phyloP scores from a whole-genome alignment of 75 land plant genomes.

The Selaginella tamariscina region DNA sequence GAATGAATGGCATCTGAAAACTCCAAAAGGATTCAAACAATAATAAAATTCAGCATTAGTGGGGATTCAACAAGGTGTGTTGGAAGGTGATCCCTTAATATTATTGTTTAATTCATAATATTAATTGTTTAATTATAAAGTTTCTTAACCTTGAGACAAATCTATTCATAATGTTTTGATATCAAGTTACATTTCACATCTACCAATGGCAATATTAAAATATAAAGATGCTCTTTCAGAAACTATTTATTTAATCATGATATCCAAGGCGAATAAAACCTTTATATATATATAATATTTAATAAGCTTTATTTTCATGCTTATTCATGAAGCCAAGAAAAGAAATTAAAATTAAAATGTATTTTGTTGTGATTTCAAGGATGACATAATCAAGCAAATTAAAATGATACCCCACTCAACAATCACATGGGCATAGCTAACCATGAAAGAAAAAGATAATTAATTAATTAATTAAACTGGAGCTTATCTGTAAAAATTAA shows the following conservation, averaged over 20 bases:
- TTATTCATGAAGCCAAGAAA: no score
- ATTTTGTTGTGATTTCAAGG: no score
- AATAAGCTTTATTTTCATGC: no score
- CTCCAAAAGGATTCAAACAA: not conserved
- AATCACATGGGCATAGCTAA: no score
- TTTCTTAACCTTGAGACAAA: not conserved
- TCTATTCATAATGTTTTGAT: not conserved
- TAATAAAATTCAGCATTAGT: not conserved
- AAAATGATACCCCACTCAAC: no score
- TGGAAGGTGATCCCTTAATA: not conserved
- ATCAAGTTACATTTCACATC: constrained; percentile 1
- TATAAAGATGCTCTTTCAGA: not conserved
- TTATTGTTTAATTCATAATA: not conserved
- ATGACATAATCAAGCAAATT: no score
- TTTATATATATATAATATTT: no score
- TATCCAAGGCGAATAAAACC: no score
- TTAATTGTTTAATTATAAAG: not conserved
- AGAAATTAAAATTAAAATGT: no score
- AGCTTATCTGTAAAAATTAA: not conserved
- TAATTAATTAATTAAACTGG: no score
- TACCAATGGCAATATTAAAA: not conserved
- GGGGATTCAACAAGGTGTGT: not conserved
- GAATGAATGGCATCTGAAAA: not conserved
- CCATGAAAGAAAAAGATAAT: no score
- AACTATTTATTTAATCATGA: no score